Percentiles rank a stretch among this genome's conserved stretches.
phyloP scores from a whole-genome alignment of 805 yeast species.

The Yarrowia keelungensis region DNA sequence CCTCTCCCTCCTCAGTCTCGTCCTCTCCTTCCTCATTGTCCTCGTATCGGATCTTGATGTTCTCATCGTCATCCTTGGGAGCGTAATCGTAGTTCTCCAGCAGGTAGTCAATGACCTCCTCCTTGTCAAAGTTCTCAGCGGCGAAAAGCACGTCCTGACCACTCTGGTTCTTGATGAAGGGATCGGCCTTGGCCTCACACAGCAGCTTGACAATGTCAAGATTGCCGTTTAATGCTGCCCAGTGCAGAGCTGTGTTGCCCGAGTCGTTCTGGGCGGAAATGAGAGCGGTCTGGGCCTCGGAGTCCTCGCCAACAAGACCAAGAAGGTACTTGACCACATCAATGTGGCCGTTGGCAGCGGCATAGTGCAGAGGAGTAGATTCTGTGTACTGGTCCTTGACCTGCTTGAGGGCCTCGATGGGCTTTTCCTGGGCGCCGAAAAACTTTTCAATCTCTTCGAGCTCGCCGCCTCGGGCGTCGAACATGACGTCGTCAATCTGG shows the following conservation, averaged over 20 bases:
- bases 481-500: slow-evolving; percentile 80
- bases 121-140: slow-evolving; percentile 80
- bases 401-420: slow-evolving; percentile 52
- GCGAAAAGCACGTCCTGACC: slow-evolving; percentile 87
- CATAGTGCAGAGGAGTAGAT: slow-evolving; percentile 90
- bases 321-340: slow-evolving; percentile 70
- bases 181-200: slow-evolving; percentile 83
- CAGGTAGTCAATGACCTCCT: slow-evolving; percentile 78
- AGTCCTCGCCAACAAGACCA: slow-evolving; percentile 40
- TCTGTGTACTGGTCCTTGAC: slow-evolving; percentile 69
- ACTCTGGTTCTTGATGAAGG: slow-evolving; percentile 73
- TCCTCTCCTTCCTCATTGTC: slow-evolving; percentile 40
- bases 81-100: slow-evolving; percentile 74
- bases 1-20: slow-evolving; percentile 33
- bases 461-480: slow-evolving; percentile 89
- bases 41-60: slow-evolving; percentile 47
- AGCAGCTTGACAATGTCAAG: slow-evolving; percentile 69
- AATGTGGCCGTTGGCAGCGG: slow-evolving; percentile 90
- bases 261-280: slow-evolving; percentile 68
- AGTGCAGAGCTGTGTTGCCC: slow-evolving; percentile 94
- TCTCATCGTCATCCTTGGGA: slow-evolving; percentile 60
- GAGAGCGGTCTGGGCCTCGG: slow-evolving; percentile 50
- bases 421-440: slow-evolving; percentile 55
- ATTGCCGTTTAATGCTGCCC: slow-evolving; percentile 95
- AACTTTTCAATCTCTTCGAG: slow-evolving; percentile 73